Evolutionary conservation across 768 basidiomycete species (phyloP).

Genomic region (Macrocybe gigantea): DNA sequence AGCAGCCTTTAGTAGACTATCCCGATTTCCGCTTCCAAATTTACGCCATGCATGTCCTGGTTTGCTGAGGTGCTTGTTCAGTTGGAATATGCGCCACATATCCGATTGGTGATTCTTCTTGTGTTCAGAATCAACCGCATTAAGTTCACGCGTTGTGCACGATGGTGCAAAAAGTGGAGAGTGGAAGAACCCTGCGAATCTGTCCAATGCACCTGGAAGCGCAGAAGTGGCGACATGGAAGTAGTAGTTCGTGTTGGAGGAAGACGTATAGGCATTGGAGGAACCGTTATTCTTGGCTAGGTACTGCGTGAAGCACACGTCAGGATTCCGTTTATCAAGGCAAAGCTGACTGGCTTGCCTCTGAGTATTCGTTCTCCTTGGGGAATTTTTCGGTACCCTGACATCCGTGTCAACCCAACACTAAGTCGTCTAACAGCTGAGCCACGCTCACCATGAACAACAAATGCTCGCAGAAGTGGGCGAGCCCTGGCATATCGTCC

Average conservation of each 20-base stretch:
- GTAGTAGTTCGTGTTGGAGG: slow-evolving; percentile 88
- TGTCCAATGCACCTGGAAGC: slow-evolving; percentile 63
- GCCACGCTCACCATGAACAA: slow-evolving; percentile 77
- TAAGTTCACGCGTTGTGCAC: slow-evolving; percentile 84
- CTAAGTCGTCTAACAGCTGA: background rate
- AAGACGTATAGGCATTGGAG: slow-evolving; percentile 91
- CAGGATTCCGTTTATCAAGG: slow-evolving; percentile 1
- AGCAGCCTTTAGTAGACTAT: slow-evolving; percentile 63
- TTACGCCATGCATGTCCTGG: slow-evolving; percentile 83
- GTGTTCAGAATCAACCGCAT: slow-evolving; percentile 96
- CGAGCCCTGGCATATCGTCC: slow-evolving; percentile 88
- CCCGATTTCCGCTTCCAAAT: slow-evolving; percentile 84
- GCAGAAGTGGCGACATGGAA: slow-evolving; percentile 65
- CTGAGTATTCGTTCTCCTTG: slow-evolving; percentile 90
- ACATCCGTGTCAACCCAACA: background rate
- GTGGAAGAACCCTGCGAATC: slow-evolving; percentile 86
- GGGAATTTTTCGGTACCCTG: slow-evolving; percentile 84
- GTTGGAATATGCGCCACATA: slow-evolving; percentile 90
- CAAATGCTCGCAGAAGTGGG: slow-evolving; percentile 95
- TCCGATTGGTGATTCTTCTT: slow-evolving; percentile 93
- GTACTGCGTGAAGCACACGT: slow-evolving; percentile 37
- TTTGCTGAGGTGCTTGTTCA: slow-evolving; percentile 82
- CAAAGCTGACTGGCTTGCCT: slow-evolving; percentile 35
- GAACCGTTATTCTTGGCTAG: slow-evolving; percentile 75
- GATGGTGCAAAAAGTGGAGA: slow-evolving; percentile 85